Evolutionary conservation across 2,329 filamentous ascomycete genomes (phyloP).

Genomic region (Catunica adiposa): DNA sequence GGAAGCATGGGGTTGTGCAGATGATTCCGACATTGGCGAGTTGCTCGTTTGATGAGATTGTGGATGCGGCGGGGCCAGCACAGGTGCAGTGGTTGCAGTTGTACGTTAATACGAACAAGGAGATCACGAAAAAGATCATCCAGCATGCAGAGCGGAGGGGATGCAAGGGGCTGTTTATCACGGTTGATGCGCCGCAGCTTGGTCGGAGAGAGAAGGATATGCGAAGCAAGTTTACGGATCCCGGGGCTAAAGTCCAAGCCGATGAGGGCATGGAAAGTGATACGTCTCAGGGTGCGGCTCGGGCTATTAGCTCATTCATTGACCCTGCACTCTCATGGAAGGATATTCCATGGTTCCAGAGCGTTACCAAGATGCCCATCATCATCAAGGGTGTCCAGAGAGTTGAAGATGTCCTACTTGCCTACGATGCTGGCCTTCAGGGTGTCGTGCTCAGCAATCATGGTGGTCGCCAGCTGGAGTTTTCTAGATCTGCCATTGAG

Average conservation of each 20-base stretch:
- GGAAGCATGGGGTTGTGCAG: slow-evolving; percentile 79
- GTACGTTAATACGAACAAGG: slow-evolving; percentile 91
- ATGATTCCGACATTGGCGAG: slow-evolving; percentile 98
- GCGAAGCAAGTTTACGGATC: slow-evolving; percentile 78
- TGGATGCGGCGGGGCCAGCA: slow-evolving; percentile 49
- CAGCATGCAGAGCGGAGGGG: slow-evolving; percentile 80
- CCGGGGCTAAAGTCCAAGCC: slow-evolving; percentile 65
- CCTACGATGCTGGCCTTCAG: slow-evolving; percentile 66
- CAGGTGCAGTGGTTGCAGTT: slow-evolving; percentile 95
- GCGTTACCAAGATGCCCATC: slow-evolving; percentile 86
- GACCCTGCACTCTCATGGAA: slow-evolving; percentile 88
- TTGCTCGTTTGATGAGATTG: slow-evolving; percentile 93
- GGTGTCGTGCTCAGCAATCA: slow-evolving; percentile 93
- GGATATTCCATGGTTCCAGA: slow-evolving; percentile 83
- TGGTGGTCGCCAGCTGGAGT: slow-evolving; percentile 86
- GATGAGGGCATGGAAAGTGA: slow-evolving; percentile 52
- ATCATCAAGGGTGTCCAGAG: slow-evolving; percentile 92
- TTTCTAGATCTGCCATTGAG: slow-evolving; percentile 75
- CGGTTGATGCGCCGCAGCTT: slow-evolving; percentile 90
- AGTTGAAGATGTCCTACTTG: slow-evolving; percentile 82
- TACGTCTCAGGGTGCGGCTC: slow-evolving; percentile 76
- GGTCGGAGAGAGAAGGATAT: slow-evolving; percentile 95
- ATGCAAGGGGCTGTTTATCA: slow-evolving; percentile 94
- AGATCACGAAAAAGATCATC: slow-evolving; percentile 78
- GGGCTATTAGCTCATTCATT: slow-evolving; percentile 93